Evolutionary conservation across 352 stramenopile species (phyloP).

Genomic region (Aphanomyces astaci): DNA sequence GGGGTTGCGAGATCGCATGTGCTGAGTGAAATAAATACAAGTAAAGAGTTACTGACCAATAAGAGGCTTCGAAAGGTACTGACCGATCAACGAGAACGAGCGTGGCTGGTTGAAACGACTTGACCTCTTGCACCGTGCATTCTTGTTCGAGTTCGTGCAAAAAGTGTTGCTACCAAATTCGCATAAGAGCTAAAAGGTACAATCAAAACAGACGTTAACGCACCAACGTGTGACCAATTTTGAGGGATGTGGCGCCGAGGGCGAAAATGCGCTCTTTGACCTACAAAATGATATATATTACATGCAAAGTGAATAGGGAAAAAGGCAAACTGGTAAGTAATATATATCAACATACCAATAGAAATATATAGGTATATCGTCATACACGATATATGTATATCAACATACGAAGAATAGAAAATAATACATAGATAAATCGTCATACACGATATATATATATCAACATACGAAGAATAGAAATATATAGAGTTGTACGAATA

Average conservation of each 20-base stretch:
- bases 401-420: too few species aligned
- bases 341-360: too few species aligned
- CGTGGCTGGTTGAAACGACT: constrained; percentile 40
- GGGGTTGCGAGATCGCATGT: constrained; percentile 56
- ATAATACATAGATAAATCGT: too few species aligned
- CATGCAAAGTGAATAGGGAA: not conserved
- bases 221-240: constrained; percentile 71
- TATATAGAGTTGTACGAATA: too few species aligned
- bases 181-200: not conserved
- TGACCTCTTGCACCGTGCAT: constrained; percentile 28
- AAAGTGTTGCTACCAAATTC: constrained; percentile 35
- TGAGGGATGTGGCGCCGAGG: constrained; percentile 59
- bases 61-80: too few species aligned
- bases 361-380: too few species aligned
- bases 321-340: not conserved
- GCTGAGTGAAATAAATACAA: too few species aligned
- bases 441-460: too few species aligned
- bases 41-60: too few species aligned
- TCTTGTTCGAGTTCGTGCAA: constrained; percentile 53
- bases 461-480: too few species aligned
- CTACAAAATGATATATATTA: not conserved
- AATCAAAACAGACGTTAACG: constrained; percentile 20
- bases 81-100: constrained; percentile 68
- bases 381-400: too few species aligned
- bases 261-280: constrained; percentile 58